Evolutionary conservation across 805 yeast species (phyloP), one percentile per base, ranked within the genome.

Genomic region (Candida easanensis): DNA sequence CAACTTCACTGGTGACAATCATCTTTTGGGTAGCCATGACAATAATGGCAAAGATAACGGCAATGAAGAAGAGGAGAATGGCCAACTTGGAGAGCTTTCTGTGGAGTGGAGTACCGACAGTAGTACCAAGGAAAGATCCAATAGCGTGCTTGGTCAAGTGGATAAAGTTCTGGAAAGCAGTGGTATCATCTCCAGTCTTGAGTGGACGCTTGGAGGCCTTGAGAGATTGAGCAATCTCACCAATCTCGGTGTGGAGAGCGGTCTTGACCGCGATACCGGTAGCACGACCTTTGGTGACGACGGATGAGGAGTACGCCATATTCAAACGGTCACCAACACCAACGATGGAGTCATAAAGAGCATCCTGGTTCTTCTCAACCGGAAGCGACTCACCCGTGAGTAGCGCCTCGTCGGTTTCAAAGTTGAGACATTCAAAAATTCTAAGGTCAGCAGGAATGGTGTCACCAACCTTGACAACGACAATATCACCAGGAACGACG

Each of bases 21-120:
- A 87, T 80, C 47, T 75, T 75, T 64, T 88, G 95, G 9, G 93
- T 79, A 2, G 82, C 95, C 95, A 88, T 84, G 4, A 86, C 95
- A 16, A 88, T 79, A 44, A 88, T 80, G 1, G 96, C 96, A 58
- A 87, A 82, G 1, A 88, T 52, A n/a, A 88, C 93, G 5, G 96
- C 96, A 36, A 88, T 67, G 53, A 72, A 71, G 52, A 88, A 87
- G 36, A 88, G 69, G 33, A 76, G 61, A 39, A 87, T 76, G 4
- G 96, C 95, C 41, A 88, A 70, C 72, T 83, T 79, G 1, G 96
- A 79, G 42, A 88, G 71, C 53, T 79, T 79, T 49, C 85, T 73
- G 50, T 84, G 90, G 50, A 88, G 71, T 2, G 96, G 96, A 3
- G 96, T 88, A 27, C 96, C 96, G 14, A 73, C 79, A 28, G 76